Conservation (phyloP, 2,329 filamentous ascomycete species). For the Ramularia endophylla region DNA sequence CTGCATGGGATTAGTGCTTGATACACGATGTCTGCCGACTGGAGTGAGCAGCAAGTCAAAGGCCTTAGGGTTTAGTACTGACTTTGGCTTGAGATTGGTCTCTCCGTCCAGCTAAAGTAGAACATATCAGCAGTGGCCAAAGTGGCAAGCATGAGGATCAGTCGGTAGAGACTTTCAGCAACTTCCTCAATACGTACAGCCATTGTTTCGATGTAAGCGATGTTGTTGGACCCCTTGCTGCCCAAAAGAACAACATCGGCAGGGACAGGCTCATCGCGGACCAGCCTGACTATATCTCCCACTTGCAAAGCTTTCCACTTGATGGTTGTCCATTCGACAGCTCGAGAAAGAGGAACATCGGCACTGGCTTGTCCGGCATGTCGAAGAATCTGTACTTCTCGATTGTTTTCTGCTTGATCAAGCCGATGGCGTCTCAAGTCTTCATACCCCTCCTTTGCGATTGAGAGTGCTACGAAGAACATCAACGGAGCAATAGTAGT, state of each 20-base stretch:
- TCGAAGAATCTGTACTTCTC: no score
- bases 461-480: conserved; percentile 79
- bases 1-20: no score
- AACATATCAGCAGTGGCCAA: no score
- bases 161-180: no score
- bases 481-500: conserved; percentile 79
- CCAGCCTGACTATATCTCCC: conserved; percentile 70
- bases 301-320: conserved; percentile 76
- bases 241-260: conserved; percentile 73
- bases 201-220: conserved; percentile 78
- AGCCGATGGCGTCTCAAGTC: conserved; percentile 77
- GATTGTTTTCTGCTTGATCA: conserved; percentile 84
- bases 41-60: no score
- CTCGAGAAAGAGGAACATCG: no score
- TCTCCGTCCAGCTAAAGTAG: conserved; percentile 69
- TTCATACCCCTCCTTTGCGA: conserved; percentile 87
- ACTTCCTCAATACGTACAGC: no score
- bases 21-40: no score
- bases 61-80: no score
- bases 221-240: conserved; percentile 65
- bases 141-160: no score
- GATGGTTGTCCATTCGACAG: conserved; percentile 55
- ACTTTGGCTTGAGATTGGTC: conserved; percentile 70
- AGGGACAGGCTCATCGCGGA: conserved; percentile 67
- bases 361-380: no score